Percentiles rank a stretch among this genome's conserved stretches.
Conservation (phyloP, 768 basidiomycete species). For the Collybia mongolica region DNA sequence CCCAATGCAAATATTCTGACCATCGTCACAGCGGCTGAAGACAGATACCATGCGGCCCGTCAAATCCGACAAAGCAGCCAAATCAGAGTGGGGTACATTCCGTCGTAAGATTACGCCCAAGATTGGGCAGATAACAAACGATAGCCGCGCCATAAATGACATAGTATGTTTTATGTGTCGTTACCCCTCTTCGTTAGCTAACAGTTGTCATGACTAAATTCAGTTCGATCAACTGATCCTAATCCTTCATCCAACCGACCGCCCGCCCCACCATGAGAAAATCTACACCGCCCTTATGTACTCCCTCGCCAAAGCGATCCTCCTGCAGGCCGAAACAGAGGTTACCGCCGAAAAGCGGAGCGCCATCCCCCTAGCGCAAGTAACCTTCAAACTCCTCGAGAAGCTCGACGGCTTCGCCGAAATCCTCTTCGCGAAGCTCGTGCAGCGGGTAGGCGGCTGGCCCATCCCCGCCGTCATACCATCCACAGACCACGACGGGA, state of each 20-base stretch:
- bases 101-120: conserved; percentile 84
- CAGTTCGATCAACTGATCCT: conserved; percentile 40
- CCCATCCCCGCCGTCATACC: conserved; percentile 68
- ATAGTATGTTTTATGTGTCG: conserved; percentile 50
- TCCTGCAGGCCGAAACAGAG: conserved; percentile 92
- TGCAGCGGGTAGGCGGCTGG: conserved; percentile 90
- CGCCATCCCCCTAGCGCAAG: conserved; percentile 78
- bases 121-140: conserved; percentile 84
- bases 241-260: conserved; percentile 29
- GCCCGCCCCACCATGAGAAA: conserved; percentile 27
- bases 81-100: conserved; percentile 61
- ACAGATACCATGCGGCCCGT: conserved; percentile 59
- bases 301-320: conserved; percentile 84
- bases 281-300: conserved; percentile 79
- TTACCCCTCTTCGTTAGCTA: conserved; percentile 5
- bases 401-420: conserved; percentile 58
- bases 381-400: conserved; percentile 71
- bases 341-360: conserved; percentile 85
- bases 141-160: conserved; percentile 52
- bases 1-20: not conserved
- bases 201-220: not conserved
- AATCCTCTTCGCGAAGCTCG: conserved; percentile 81
- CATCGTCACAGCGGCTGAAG: conserved; percentile 54
- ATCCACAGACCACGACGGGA: conserved; percentile 45
- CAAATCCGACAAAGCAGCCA: conserved; percentile 54